Base-by-base conservation (phyloP, 768 basidiomycete genomes). In the Leccinum fibrillosum region DNA sequence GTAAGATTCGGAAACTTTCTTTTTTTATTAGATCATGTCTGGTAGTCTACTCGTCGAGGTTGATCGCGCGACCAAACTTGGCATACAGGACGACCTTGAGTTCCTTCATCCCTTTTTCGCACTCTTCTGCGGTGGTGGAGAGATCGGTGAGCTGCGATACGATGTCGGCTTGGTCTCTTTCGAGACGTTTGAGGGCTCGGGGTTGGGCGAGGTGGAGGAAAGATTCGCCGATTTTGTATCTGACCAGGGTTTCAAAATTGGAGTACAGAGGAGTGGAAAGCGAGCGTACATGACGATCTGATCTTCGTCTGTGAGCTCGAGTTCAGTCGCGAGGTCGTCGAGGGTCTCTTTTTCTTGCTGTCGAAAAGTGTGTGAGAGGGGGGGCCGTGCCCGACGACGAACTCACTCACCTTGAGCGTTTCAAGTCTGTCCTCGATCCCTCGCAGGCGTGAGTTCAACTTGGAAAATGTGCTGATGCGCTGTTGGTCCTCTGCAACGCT, bases 281-380 rank as follows among this genome's bases (percentile, higher is more conserved):
- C 37, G 44, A 13, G 71, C 89, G 56, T 64, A 94, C 90, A 94
- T 67, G 4, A 97, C 85, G 1, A 78, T 78, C 56, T 90, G 82
- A 57, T 91, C 88, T 64, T 95, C 93, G 60, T 96, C 93, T 1
- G 87, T 85, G 10, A 98, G 83, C 68, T 96, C 94, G 23, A 98
- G 82, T 66, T 97, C 95, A 48, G 82, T 89, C 2, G 85, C 75
- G 30, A 97, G 81, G 70, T 98, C 95, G 59, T 96, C 93, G 13
- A 96, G 82, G 2, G 93, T 89, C 65, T 97, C 95, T 75, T 95
- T 95, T 75, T 96, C 94, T 82, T 90, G 86, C 94, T 98, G 68
- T 13, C 39, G 34, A 47, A 11, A 21, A 34, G 13, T 57, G 55
- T 39, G 8, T 7, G 28, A 4, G 26, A 26, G 21, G 21, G 23